Percentiles rank a stretch among this genome's conserved stretches.
phyloP scores from a whole-genome alignment of 345 rosid species.

The Eucalyptus grandis region DNA sequence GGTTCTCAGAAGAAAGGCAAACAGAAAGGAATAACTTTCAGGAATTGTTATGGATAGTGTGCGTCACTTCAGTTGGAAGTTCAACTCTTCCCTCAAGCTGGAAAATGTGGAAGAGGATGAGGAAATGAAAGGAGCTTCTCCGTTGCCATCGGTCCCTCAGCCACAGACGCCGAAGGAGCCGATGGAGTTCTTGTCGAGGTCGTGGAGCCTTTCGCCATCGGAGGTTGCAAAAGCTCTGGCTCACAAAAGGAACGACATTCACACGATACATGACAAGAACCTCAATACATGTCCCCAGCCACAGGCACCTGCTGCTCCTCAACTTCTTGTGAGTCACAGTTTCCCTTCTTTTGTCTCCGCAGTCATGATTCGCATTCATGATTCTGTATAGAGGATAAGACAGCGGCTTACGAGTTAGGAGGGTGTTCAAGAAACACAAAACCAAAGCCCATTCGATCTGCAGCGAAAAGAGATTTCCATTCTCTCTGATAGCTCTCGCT shows the following conservation, averaged over 20 bases:
- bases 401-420: background rate
- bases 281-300: constrained; percentile 4
- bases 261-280: constrained; percentile 2
- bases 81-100: constrained; percentile 17
- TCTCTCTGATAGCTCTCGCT: background rate
- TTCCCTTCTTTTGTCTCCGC: background rate
- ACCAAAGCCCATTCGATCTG: background rate
- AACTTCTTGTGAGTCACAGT: background rate
- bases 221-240: constrained; percentile 90
- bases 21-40: background rate
- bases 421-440: background rate
- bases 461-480: background rate
- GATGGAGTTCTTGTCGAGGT: constrained; percentile 90
- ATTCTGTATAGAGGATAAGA: background rate
- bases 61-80: constrained; percentile 10
- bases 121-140: constrained; percentile 14
- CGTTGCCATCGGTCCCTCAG: constrained; percentile 46
- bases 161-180: constrained; percentile 88
- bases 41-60: constrained; percentile 35
- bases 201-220: constrained; percentile 88
- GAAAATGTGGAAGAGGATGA: constrained; percentile 48
- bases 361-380: background rate
- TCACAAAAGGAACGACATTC: constrained; percentile 48
- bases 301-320: constrained; percentile 28
- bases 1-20: background rate